phyloP scores from a whole-genome alignment of 106 monocot species.

The Dioscorea dumetorum region DNA sequence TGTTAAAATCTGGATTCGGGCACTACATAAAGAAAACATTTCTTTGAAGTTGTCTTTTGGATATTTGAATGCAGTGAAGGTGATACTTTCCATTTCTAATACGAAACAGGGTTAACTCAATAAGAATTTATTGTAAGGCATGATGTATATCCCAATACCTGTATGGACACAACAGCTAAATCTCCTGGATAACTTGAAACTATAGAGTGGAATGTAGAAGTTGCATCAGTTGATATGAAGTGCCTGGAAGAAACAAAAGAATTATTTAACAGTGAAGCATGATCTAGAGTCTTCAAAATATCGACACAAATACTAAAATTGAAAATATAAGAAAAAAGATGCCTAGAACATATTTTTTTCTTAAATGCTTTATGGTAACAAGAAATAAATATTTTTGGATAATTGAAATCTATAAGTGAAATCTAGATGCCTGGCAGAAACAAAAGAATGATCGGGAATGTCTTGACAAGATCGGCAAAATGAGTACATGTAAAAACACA shows the following conservation, averaged over 20 bases:
- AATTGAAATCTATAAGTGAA: slow-evolving; percentile 78
- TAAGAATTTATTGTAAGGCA: too few relatives aligned
- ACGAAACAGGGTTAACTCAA: too few relatives aligned
- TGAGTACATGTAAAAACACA: too few relatives aligned
- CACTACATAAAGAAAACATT: slow-evolving; percentile 33
- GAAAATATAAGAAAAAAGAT: too few relatives aligned
- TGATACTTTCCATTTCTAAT: too few relatives aligned
- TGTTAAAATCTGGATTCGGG: slow-evolving; percentile 96
- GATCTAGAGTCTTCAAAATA: too few relatives aligned
- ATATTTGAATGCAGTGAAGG: not conserved
- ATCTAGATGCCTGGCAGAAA: slow-evolving; percentile 59
- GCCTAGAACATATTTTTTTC: too few relatives aligned
- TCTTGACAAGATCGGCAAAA: too few relatives aligned
- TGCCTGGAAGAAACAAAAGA: slow-evolving; percentile 27
- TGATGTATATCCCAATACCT: slow-evolving; percentile 32
- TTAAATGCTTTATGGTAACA: slow-evolving; percentile 19
- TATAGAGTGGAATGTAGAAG: slow-evolving; percentile 79
- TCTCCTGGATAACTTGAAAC: slow-evolving; percentile 86
- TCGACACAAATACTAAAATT: too few relatives aligned
- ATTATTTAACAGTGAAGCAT: too few relatives aligned
- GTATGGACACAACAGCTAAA: slow-evolving; percentile 69
- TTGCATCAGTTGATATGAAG: slow-evolving; percentile 83
- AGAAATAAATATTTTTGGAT: slow-evolving; percentile 63
- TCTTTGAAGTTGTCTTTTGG: not conserved
- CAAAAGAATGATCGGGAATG: too few relatives aligned